Conservation (phyloP, 768 basidiomycete genomes). For the Cystofilobasidium macerans region DNA sequence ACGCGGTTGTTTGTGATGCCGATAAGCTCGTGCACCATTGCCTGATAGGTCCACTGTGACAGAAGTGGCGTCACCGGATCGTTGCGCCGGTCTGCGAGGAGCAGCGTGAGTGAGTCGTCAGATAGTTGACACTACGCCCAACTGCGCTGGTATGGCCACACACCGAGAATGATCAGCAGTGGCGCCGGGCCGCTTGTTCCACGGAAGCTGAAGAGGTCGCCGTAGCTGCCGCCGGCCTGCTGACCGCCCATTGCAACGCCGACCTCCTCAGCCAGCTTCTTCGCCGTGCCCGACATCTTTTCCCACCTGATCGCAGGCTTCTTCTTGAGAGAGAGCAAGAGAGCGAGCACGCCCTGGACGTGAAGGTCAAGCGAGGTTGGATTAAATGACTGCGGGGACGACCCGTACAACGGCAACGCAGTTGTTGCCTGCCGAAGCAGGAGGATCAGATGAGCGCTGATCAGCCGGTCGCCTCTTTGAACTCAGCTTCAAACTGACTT, state of each 20-base stretch:
- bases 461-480: conserved; percentile 12
- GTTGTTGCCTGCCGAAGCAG: conserved; percentile 7
- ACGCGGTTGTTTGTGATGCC: conserved; percentile 92
- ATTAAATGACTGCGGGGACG: conserved; percentile 22
- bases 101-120: not conserved
- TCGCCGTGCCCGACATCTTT: conserved; percentile 82
- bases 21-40: conserved; percentile 94
- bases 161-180: conserved; percentile 65
- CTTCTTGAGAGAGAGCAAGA: conserved; percentile 89
- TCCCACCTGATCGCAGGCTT: conserved; percentile 90
- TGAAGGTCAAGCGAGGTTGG: conserved; percentile 58
- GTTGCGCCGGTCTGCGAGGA: conserved; percentile 62
- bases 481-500: not conserved
- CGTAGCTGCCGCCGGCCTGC: conserved; percentile 59
- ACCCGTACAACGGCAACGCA: conserved; percentile 12
- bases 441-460: conserved; percentile 38
- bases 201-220: conserved; percentile 81
- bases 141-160: not conserved
- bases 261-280: conserved; percentile 73
- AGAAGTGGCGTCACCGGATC: conserved; percentile 93
- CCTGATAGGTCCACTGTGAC: conserved; percentile 98
- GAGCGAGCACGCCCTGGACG: conserved; percentile 68
- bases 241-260: conserved; percentile 35
- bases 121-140: not conserved
- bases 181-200: conserved; percentile 70